phyloP scores from a whole-genome alignment of 1,284 basidiomycete species.

The Malassezia caprae region DNA sequence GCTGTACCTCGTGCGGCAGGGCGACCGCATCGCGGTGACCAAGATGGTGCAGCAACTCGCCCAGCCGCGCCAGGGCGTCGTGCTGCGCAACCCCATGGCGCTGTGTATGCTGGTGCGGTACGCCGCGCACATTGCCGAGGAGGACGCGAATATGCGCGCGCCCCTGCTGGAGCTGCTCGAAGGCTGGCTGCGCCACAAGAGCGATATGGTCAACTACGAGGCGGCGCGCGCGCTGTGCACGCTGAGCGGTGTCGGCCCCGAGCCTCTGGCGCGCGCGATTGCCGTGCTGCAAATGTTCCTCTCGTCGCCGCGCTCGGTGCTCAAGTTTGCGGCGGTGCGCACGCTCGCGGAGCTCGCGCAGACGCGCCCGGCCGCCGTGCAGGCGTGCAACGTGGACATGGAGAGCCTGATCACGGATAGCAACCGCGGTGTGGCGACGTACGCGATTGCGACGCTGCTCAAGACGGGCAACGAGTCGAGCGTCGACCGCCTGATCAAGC shows the following conservation, averaged over 20 bases:
- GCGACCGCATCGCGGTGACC: conserved; percentile 95
- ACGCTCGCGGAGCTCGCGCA: conserved; percentile 72
- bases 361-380: conserved; percentile 72
- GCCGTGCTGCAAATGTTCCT: conserved; percentile 47
- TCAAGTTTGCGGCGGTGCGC: conserved; percentile 95
- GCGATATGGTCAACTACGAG: conserved; percentile 99
- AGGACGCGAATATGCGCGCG: conserved; percentile 58
- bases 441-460: conserved; percentile 93
- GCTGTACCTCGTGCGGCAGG: conserved; percentile 86
- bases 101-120: conserved; percentile 97
- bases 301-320: conserved; percentile 52
- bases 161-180: conserved; percentile 83
- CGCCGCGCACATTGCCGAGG: conserved; percentile 93
- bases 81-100: conserved; percentile 92
- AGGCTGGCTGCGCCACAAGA: conserved; percentile 92
- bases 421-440: conserved; percentile 93
- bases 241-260: conserved; percentile 69
- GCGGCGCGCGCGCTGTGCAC: conserved; percentile 95
- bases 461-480: conserved; percentile 99
- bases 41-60: conserved; percentile 90
- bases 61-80: conserved; percentile 56
- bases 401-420: conserved; percentile 93
- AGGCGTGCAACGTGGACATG: conserved; percentile 90
- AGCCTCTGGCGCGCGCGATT: conserved; percentile 76
- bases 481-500: conserved; percentile 97